Evolutionary conservation across 2,329 filamentous ascomycete species (phyloP).

Genomic region (Rutstroemia sp.): DNA sequence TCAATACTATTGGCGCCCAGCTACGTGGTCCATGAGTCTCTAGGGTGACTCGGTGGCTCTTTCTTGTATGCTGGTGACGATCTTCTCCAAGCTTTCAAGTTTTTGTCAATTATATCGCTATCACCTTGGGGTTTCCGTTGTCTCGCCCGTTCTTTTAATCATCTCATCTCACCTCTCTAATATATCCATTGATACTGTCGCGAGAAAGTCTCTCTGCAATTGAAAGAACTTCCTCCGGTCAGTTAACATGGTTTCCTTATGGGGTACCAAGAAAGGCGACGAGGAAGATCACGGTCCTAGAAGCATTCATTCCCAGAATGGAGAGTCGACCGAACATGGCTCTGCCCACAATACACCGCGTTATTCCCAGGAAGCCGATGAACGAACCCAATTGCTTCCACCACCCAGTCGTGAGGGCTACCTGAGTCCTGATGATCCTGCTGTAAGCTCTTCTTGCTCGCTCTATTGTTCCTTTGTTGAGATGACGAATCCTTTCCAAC

Average conservation of each 20-base stretch:
- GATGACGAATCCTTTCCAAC: neutral
- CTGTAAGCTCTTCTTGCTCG: conserved; percentile 44
- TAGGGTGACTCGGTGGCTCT: neutral
- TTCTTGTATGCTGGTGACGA: too few species aligned
- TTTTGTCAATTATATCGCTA: neutral
- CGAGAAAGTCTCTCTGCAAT: neutral
- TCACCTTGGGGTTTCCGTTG: neutral
- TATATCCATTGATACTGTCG: neutral
- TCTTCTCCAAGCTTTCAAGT: neutral
- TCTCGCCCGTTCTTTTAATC: neutral
- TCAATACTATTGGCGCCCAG: neutral
- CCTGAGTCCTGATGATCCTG: conserved; percentile 72
- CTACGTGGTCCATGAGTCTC: neutral
- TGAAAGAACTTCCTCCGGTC: neutral
- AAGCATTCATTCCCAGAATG: conserved; percentile 12
- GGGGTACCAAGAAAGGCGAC: conserved; percentile 45
- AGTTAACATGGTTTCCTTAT: conserved; percentile 43
- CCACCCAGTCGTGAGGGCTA: conserved; percentile 37
- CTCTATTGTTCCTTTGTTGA: neutral
- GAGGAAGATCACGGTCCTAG: conserved; percentile 25
- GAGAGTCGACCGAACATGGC: conserved; percentile 18
- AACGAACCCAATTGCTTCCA: conserved; percentile 40
- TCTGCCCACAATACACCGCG: conserved; percentile 18
- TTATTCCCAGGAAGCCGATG: conserved; percentile 41
- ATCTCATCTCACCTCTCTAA: neutral